These are phyloP conservation scores for Lasiodiplodia gonubiensis DNA, from an alignment of 2,329 filamentous ascomycete species.

Conservation along the genomic window DNA sequence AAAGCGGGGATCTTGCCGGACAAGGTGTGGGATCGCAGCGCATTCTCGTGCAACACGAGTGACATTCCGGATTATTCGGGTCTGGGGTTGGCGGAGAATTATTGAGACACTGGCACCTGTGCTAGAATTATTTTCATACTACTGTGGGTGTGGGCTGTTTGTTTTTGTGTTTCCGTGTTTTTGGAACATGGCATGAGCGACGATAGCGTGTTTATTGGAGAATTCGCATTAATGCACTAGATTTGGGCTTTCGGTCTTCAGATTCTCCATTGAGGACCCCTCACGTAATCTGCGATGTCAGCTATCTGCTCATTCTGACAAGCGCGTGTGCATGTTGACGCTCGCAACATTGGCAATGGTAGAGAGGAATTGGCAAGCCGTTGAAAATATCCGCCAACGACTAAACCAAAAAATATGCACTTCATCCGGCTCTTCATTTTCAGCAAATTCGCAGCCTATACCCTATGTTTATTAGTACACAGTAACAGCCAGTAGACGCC, in stretches of 20 bases:
- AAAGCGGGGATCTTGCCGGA: slow-evolving; percentile 77
- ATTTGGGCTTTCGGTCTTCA: not conserved
- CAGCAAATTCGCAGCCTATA: too few relatives aligned
- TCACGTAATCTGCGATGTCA: too few relatives aligned
- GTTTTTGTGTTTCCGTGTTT: not conserved
- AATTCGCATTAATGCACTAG: not conserved
- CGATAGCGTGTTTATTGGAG: not conserved
- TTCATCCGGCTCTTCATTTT: too few relatives aligned
- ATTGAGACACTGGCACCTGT: slow-evolving; percentile 36
- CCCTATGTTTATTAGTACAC: too few relatives aligned
- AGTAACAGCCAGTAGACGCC: too few relatives aligned
- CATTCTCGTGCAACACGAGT: slow-evolving; percentile 48
- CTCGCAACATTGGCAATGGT: too few relatives aligned
- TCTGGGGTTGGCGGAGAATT: slow-evolving; percentile 52
- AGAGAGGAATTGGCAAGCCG: too few relatives aligned
- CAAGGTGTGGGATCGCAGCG: slow-evolving; percentile 48
- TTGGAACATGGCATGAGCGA: not conserved
- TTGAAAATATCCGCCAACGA: too few relatives aligned
- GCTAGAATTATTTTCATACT: not conserved
- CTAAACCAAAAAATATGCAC: too few relatives aligned
- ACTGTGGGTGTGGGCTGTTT: not conserved
- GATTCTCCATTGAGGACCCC: too few relatives aligned
- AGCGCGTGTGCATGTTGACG: too few relatives aligned
- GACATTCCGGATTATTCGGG: slow-evolving; percentile 48
- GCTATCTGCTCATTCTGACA: too few relatives aligned